Evolutionary conservation across 345 rosid genomes (phyloP).

Genomic region (Balakata baccata): DNA sequence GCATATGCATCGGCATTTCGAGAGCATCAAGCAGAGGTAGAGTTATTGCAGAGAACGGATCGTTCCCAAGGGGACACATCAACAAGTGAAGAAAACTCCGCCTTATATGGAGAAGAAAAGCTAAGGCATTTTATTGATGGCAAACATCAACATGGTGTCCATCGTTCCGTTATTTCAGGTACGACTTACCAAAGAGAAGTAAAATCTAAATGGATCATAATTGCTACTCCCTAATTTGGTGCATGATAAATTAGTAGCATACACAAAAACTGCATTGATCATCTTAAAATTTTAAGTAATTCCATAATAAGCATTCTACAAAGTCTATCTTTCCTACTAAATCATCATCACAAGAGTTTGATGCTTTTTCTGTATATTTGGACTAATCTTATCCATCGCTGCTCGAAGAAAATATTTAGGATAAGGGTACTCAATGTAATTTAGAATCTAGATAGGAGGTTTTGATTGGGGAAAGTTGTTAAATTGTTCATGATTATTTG

Average conservation of each 20-base stretch:
- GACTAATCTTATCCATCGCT: too few relatives aligned
- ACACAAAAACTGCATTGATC: not conserved
- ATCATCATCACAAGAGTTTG: not conserved
- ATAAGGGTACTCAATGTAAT: too few relatives aligned
- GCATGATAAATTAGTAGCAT: not conserved
- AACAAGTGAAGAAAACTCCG: not conserved
- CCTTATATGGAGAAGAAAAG: not conserved
- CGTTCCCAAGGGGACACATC: not conserved
- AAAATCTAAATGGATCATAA: not conserved
- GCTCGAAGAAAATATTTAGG: too few relatives aligned
- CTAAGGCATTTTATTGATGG: not conserved
- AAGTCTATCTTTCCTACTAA: not conserved
- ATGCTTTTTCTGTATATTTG: not conserved
- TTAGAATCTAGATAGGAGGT: too few relatives aligned
- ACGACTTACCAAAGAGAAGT: conserved; percentile 9
- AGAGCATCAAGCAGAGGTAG: not conserved
- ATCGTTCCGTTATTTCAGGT: conserved; percentile 13
- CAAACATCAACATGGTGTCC: not conserved
- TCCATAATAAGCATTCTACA: not conserved
- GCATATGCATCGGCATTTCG: conserved; percentile 1
- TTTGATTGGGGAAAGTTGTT: too few relatives aligned
- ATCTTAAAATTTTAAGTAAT: not conserved
- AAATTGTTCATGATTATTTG: too few relatives aligned
- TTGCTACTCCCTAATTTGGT: not conserved
- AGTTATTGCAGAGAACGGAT: conserved; percentile 8